Percentiles rank a stretch among this genome's conserved stretches.
Conservation (phyloP, 2,329 filamentous ascomycete species). For the Shiraia sp. region DNA sequence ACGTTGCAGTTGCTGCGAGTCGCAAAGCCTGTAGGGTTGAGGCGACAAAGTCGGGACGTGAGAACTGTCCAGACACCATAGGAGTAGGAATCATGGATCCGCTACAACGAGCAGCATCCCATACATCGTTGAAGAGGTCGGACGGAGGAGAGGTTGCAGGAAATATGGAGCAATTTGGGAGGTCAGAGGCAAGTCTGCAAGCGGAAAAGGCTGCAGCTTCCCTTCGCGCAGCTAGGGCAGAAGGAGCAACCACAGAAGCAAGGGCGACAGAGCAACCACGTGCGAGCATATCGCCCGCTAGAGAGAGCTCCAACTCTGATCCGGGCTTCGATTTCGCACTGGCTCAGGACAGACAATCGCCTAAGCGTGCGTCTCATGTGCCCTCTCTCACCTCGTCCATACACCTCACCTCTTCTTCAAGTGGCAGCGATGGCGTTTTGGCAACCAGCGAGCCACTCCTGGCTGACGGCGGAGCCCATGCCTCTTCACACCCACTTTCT, state of each 20-base stretch:
- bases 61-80: too few species aligned
- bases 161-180: slow-evolving; percentile 26
- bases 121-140: slow-evolving; percentile 16
- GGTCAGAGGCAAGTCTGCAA: slow-evolving; percentile 19
- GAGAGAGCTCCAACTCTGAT: slow-evolving; percentile 8
- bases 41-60: too few species aligned
- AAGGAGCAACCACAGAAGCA: slow-evolving; percentile 9
- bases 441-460: slow-evolving; percentile 3
- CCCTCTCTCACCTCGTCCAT: slow-evolving; percentile 14
- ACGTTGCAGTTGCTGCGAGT: neutral
- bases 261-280: slow-evolving; percentile 5
- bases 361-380: slow-evolving; percentile 5
- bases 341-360: slow-evolving; percentile 5
- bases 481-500: neutral
- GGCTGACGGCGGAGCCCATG: slow-evolving; percentile 3
- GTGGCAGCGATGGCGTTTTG: slow-evolving; percentile 12
- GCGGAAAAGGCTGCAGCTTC: slow-evolving; percentile 26
- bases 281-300: slow-evolving; percentile 2
- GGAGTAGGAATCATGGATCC: slow-evolving; percentile 24
- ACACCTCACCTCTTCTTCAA: slow-evolving; percentile 8
- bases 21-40: neutral
- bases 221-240: slow-evolving; percentile 11
- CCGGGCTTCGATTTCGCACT: slow-evolving; percentile 12
- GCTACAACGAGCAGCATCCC: slow-evolving; percentile 21
- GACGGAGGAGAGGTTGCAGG: slow-evolving; percentile 2